phyloP scores from a whole-genome alignment of 2,329 filamentous ascomycete genomes.

The Penicillium palitans region DNA sequence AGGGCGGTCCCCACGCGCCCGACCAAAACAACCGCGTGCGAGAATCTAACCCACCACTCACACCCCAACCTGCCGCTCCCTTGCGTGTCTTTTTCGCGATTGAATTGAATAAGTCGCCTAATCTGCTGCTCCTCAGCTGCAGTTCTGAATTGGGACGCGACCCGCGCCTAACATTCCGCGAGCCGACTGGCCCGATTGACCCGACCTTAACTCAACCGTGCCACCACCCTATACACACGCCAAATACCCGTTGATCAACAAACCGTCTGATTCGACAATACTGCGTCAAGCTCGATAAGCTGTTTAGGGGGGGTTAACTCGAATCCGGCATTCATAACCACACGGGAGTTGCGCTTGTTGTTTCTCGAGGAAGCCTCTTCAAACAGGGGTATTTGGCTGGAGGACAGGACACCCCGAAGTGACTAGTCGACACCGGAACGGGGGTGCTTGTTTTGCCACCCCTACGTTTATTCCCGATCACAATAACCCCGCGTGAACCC shows the following conservation, averaged over 20 bases:
- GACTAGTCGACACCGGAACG: not conserved
- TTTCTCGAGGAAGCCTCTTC: constrained; percentile 2
- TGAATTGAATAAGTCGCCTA: constrained; percentile 3
- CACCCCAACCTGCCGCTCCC: constrained; percentile 16
- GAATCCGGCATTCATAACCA: not conserved
- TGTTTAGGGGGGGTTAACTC: not conserved
- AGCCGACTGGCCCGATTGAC: not conserved
- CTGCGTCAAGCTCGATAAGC: not conserved
- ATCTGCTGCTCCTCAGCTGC: not conserved
- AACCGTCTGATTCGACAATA: not conserved
- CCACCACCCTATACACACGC: constrained; percentile 7
- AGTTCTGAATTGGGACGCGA: constrained; percentile 4
- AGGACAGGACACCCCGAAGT: not conserved
- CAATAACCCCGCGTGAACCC: constrained; percentile 31
- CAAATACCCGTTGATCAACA: not conserved
- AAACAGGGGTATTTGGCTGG: constrained; percentile 1
- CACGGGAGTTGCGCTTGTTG: not conserved
- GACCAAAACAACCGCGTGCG: constrained; percentile 45
- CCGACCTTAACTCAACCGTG: not conserved
- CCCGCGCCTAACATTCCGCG: constrained; percentile 12
- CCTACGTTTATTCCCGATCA: constrained; percentile 28
- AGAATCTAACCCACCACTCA: constrained; percentile 27
- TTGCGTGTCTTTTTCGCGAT: constrained; percentile 18
- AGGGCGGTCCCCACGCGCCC: constrained; percentile 40
- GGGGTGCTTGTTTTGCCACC: constrained; percentile 16